Evolutionary conservation across 305 asterid genomes (phyloP).

Genomic region (Fraxinus latifolia): DNA sequence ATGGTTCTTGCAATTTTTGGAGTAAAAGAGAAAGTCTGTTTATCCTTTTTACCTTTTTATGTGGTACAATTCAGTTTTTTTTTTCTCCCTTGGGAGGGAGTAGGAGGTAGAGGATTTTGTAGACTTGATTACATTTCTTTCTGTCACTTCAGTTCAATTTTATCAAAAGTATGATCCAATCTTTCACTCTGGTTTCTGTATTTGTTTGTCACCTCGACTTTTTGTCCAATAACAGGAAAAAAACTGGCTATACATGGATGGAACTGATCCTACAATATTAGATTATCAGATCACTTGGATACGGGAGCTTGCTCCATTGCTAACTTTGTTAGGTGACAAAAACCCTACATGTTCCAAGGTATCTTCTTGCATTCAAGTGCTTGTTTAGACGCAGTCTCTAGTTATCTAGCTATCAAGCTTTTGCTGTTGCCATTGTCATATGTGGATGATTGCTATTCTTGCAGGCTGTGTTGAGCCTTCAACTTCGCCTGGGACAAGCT

Average conservation of each 20-base stretch:
- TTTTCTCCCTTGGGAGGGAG: background rate
- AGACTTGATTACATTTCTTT: constrained; percentile 13
- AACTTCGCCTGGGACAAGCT: constrained; percentile 59
- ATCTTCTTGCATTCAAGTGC: constrained; percentile 22
- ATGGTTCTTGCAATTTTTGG: background rate
- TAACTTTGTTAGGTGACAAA: constrained; percentile 58
- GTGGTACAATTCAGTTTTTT: background rate
- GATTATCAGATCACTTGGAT: constrained; percentile 61
- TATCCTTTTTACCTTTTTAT: background rate
- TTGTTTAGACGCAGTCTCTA: constrained; percentile 5
- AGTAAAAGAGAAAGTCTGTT: background rate
- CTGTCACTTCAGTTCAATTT: background rate
- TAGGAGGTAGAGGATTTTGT: background rate
- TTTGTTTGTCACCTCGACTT: constrained; percentile 15
- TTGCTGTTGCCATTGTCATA: constrained; percentile 1
- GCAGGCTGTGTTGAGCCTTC: constrained; percentile 79
- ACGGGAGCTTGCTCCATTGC: constrained; percentile 65
- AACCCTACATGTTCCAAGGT: constrained; percentile 68
- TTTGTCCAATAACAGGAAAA: constrained; percentile 46
- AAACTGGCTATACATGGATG: constrained; percentile 36
- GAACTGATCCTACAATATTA: constrained; percentile 51
- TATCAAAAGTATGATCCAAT: background rate
- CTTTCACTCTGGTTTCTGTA: background rate
- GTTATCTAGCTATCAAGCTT: constrained; percentile 15
- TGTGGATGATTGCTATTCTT: constrained; percentile 28